These are phyloP conservation scores for Trametopsis cervina DNA, from an alignment of 768 basidiomycete species.

Conservation along the genomic window DNA sequence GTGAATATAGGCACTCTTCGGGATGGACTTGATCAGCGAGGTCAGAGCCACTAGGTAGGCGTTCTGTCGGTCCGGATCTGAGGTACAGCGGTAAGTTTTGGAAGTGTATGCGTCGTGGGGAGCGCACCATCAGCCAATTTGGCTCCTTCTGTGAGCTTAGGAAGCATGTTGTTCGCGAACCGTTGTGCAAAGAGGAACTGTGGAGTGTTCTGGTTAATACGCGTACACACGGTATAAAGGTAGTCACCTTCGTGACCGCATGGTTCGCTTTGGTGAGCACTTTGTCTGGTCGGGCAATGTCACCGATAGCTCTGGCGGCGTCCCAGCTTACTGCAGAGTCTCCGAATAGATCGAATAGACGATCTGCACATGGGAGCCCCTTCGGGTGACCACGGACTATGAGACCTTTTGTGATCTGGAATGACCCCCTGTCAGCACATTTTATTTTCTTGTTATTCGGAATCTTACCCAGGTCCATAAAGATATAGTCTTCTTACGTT, in stretches of 20 bases:
- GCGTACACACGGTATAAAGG: background rate
- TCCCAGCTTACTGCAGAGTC: conserved; percentile 61
- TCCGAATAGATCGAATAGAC: conserved; percentile 62
- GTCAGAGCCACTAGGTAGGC: conserved; percentile 81
- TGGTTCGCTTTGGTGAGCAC: conserved; percentile 73
- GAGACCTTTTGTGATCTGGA: conserved; percentile 75
- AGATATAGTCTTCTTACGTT: conserved; percentile 44
- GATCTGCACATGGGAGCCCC: conserved; percentile 49
- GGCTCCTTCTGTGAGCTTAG: conserved; percentile 66
- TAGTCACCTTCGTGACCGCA: conserved; percentile 64
- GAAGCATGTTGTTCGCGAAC: conserved; percentile 66
- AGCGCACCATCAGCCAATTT: conserved; percentile 42
- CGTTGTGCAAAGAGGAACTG: conserved; percentile 73
- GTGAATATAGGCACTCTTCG: conserved; percentile 64
- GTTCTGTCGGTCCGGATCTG: conserved; percentile 48
- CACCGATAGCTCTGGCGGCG: conserved; percentile 72
- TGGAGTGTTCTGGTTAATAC: background rate
- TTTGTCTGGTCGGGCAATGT: conserved; percentile 51
- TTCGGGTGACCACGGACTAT: conserved; percentile 64
- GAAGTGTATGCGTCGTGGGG: background rate
- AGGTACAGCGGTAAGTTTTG: background rate
- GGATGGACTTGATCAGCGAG: conserved; percentile 71
- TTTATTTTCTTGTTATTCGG: background rate
- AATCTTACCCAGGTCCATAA: conserved; percentile 64
- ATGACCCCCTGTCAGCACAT: background rate